Percentiles rank a stretch among this genome's conserved stretches.
These are phyloP conservation scores for Spathaspora sp. DNA, from an alignment of 805 yeast species.

Conservation along the genomic window DNA sequence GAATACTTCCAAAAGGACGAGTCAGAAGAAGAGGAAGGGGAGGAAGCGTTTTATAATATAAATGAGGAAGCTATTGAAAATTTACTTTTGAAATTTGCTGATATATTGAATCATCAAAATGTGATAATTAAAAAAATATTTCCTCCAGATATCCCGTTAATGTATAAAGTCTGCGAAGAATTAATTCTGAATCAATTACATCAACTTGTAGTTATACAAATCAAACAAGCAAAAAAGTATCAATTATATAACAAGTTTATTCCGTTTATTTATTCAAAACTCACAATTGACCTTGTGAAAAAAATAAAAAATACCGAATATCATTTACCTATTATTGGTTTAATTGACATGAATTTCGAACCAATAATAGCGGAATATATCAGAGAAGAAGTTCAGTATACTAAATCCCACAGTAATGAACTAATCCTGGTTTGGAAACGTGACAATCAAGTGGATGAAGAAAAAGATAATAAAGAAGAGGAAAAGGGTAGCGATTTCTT, in stretches of 20 bases:
- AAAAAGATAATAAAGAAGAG: conserved; percentile 41
- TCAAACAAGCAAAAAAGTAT: conserved; percentile 23
- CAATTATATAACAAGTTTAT: conserved; percentile 31
- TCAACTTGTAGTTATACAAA: conserved; percentile 26
- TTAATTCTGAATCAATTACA: conserved; percentile 37
- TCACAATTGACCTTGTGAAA: conserved; percentile 22
- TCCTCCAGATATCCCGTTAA: conserved; percentile 43
- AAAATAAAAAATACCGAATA: conserved; percentile 31
- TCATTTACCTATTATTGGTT: conserved; percentile 24
- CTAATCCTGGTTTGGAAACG: conserved; percentile 35
- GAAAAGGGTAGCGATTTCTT: conserved; percentile 56
- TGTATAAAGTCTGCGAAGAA: conserved; percentile 46
- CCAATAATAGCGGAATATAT: conserved; percentile 37
- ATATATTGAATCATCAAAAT: conserved; percentile 35
- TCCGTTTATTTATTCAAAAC: conserved; percentile 35
- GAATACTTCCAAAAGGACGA: conserved; percentile 37
- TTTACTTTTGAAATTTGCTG: conserved; percentile 27
- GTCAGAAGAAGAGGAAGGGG: conserved; percentile 18
- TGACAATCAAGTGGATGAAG: conserved; percentile 47
- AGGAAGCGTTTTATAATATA: conserved; percentile 14
- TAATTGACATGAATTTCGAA: conserved; percentile 41
- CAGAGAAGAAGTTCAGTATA: conserved; percentile 30
- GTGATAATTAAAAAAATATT: conserved; percentile 40
- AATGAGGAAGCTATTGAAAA: conserved; percentile 17
- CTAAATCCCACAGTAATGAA: conserved; percentile 21